These are phyloP conservation scores for Dissoconium aciculare DNA, from an alignment of 2,329 filamentous ascomycete genomes.

Conservation along the genomic window DNA sequence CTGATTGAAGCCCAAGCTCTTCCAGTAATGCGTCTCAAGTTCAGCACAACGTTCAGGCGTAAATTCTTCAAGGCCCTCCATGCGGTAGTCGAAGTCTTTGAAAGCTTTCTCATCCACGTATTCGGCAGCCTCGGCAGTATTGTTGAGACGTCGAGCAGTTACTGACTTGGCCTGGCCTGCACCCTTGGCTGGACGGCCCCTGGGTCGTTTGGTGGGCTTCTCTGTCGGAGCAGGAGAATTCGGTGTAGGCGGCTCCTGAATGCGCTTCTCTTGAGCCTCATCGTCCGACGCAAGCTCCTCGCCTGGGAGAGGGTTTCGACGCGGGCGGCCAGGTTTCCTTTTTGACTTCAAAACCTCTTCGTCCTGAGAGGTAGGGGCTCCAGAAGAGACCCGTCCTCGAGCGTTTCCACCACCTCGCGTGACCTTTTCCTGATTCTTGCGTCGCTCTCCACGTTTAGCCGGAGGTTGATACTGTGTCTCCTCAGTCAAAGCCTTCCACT, in stretches of 20 bases:
- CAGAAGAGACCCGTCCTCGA: slow-evolving; percentile 15
- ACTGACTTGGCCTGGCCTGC: slow-evolving; percentile 53
- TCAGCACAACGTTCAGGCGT: slow-evolving; percentile 87
- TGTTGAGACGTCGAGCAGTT: slow-evolving; percentile 75
- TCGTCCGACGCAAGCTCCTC: slow-evolving; percentile 21
- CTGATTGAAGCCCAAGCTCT: slow-evolving; percentile 84
- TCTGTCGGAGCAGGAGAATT: slow-evolving; percentile 28
- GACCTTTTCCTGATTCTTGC: slow-evolving; percentile 41
- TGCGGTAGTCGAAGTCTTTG: slow-evolving; percentile 76
- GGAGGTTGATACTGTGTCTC: slow-evolving; percentile 94
- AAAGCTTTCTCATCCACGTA: slow-evolving; percentile 82
- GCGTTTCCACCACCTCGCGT: slow-evolving; percentile 24
- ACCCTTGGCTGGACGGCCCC: slow-evolving; percentile 36
- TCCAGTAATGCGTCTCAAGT: slow-evolving; percentile 91
- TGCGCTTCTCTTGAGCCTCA: slow-evolving; percentile 14
- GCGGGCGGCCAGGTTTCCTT: slow-evolving; percentile 36
- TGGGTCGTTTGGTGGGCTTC: slow-evolving; percentile 39
- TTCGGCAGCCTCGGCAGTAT: slow-evolving; percentile 60
- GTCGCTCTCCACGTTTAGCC: slow-evolving; percentile 69
- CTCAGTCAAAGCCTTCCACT: slow-evolving; percentile 87
- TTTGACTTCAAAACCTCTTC: slow-evolving; percentile 26
- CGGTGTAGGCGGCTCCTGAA: slow-evolving; percentile 13
- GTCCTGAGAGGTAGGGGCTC: slow-evolving; percentile 13
- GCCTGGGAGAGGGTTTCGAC: slow-evolving; percentile 23
- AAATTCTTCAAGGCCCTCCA: slow-evolving; percentile 71